These are phyloP conservation scores for Rubia tinctorum DNA, from an alignment of 305 asterid genomes.

Conservation along the genomic window DNA sequence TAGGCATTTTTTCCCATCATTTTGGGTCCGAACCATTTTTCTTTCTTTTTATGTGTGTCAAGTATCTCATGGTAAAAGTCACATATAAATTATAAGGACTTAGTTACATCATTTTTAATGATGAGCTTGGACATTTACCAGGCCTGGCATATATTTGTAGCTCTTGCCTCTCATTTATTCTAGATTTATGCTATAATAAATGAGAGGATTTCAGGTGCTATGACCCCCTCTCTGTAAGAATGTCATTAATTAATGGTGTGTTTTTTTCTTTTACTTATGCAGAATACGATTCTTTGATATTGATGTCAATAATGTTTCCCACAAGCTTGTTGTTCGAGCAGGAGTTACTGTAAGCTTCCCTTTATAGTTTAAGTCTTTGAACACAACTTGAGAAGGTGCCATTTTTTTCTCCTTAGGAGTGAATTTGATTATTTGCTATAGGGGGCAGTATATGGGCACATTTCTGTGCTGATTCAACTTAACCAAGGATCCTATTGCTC, in stretches of 20 bases:
- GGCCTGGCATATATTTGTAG: not conserved
- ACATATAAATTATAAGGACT: not conserved
- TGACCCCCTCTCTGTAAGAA: not conserved
- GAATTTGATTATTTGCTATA: not conserved
- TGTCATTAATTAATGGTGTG: not conserved
- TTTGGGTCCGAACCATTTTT: not conserved
- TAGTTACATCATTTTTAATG: not conserved
- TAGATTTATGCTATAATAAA: not conserved
- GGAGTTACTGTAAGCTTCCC: constrained; percentile 79
- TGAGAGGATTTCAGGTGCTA: not conserved
- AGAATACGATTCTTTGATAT: constrained; percentile 66
- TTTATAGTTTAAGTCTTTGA: not conserved
- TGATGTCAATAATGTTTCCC: constrained; percentile 84
- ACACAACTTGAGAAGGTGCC: not conserved
- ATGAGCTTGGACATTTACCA: not conserved
- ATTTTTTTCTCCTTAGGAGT: not conserved
- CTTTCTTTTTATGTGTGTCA: not conserved
- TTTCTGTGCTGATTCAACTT: not conserved
- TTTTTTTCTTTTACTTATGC: constrained; percentile 29
- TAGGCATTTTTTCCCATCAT: not conserved
- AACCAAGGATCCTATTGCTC: not conserved
- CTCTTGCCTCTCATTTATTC: not conserved
- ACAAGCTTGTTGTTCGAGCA: constrained; percentile 77
- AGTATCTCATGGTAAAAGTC: not conserved
- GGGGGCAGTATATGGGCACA: not conserved